Evolutionary conservation across 495 filamentous ascomycete species (phyloP).

Genomic region (Aspergillus indologenus): DNA sequence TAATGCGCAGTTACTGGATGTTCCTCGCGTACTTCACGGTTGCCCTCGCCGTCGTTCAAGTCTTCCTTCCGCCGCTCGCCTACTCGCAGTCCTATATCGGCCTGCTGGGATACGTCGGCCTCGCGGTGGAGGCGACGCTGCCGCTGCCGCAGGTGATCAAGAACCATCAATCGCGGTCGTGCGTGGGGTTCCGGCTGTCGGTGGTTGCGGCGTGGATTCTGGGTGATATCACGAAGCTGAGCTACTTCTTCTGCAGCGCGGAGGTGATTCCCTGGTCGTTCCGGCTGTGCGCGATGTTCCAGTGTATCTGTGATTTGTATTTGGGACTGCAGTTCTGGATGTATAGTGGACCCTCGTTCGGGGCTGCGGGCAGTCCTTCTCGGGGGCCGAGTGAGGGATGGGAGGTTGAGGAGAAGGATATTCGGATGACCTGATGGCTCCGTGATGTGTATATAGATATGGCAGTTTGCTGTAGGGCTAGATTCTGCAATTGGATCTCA

Average conservation of each 20-base stretch:
- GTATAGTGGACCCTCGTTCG: slow-evolving; percentile 59
- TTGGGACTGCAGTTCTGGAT: slow-evolving; percentile 83
- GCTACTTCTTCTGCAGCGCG: slow-evolving; percentile 78
- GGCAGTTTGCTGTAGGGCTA: background rate
- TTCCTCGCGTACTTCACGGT: slow-evolving; percentile 72
- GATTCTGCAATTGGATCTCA: too few species aligned
- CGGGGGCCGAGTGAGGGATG: slow-evolving; percentile 25
- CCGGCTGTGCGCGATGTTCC: slow-evolving; percentile 88
- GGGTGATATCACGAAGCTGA: slow-evolving; percentile 94
- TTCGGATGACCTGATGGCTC: slow-evolving; percentile 38
- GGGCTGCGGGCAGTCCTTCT: slow-evolving; percentile 23
- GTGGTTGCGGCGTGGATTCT: slow-evolving; percentile 85
- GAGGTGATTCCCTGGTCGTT: slow-evolving; percentile 79
- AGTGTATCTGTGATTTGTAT: slow-evolving; percentile 79
- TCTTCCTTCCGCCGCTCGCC: slow-evolving; percentile 63
- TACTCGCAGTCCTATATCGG: slow-evolving; percentile 64
- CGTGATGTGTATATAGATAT: slow-evolving; percentile 1
- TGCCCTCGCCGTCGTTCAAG: slow-evolving; percentile 63
- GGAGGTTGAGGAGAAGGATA: slow-evolving; percentile 41
- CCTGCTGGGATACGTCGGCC: slow-evolving; percentile 75
- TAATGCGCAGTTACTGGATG: slow-evolving; percentile 70
- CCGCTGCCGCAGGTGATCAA: slow-evolving; percentile 85
- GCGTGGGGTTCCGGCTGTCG: slow-evolving; percentile 84
- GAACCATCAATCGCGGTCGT: slow-evolving; percentile 74
- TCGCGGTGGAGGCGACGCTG: slow-evolving; percentile 83